phyloP scores from a whole-genome alignment of 768 basidiomycete species.

The Boletus fagicola region DNA sequence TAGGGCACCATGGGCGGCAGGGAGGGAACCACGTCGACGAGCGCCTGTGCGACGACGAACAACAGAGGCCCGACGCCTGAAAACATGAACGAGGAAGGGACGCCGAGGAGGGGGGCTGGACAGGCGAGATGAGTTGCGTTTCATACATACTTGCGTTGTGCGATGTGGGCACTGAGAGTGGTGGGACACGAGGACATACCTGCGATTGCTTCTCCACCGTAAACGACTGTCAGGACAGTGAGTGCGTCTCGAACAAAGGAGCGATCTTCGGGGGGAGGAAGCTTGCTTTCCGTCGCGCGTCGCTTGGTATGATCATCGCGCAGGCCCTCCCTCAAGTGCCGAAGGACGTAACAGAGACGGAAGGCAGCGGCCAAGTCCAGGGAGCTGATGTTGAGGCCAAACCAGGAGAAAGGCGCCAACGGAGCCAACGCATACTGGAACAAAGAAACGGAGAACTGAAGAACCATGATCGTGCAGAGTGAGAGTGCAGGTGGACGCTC shows the following conservation, averaged over 20 bases:
- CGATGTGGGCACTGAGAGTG: not conserved
- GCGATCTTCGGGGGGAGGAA: constrained; percentile 40
- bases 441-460: constrained; percentile 44
- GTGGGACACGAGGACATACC: constrained; percentile 41
- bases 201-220: constrained; percentile 72
- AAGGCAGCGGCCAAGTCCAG: constrained; percentile 68
- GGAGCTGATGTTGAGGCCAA: constrained; percentile 57
- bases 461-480: constrained; percentile 27
- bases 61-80: constrained; percentile 64
- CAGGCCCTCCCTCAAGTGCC: constrained; percentile 60
- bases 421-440: constrained; percentile 57
- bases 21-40: constrained; percentile 58
- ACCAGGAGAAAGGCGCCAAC: constrained; percentile 65
- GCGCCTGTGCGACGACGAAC: constrained; percentile 57
- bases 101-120: constrained; percentile 59
- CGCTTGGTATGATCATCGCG: constrained; percentile 44
- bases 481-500: not conserved
- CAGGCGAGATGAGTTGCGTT: not conserved
- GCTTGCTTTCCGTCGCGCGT: constrained; percentile 32
- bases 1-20: constrained; percentile 45
- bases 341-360: constrained; percentile 65
- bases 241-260: constrained; percentile 58
- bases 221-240: constrained; percentile 66
- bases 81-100: constrained; percentile 78
- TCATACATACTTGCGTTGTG: not conserved